Conservation (phyloP, 805 yeast genomes). For the Cyberlindnera euphorbiiphila region DNA sequence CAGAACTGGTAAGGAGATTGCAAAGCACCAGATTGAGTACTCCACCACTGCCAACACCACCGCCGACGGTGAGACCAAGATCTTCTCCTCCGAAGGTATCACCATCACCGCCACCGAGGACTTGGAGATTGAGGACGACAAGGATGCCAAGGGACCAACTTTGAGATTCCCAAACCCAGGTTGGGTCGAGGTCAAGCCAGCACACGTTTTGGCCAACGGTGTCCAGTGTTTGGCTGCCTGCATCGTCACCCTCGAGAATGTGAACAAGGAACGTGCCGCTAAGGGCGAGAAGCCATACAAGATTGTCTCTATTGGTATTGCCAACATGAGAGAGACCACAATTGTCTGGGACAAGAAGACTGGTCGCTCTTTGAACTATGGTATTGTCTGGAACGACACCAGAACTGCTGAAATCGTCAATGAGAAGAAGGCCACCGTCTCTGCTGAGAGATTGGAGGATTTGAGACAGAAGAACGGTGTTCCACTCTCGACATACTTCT, state of each 20-base stretch:
- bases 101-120: conserved; percentile 53
- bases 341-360: conserved; percentile 82
- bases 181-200: conserved; percentile 94
- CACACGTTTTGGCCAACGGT: conserved; percentile 74
- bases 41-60: conserved; percentile 59
- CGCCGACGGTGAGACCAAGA: conserved; percentile 47
- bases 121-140: conserved; percentile 57
- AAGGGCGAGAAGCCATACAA: conserved; percentile 50
- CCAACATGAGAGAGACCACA: conserved; percentile 95
- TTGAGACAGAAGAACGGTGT: conserved; percentile 72
- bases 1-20: conserved; percentile 69
- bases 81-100: conserved; percentile 72
- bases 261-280: conserved; percentile 46
- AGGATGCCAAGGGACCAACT: conserved; percentile 54
- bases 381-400: conserved; percentile 96
- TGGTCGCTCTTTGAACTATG: conserved; percentile 78
- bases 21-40: conserved; percentile 88
- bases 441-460: conserved; percentile 51
- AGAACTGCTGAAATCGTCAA: conserved; percentile 73
- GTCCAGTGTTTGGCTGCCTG: conserved; percentile 73
- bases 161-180: conserved; percentile 76
- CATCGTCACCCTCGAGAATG: conserved; percentile 49
- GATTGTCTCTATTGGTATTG: conserved; percentile 77
- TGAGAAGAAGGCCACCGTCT: conserved; percentile 50
- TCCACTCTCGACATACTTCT: conserved; percentile 87